Base-by-base conservation (phyloP, 352 stramenopile genomes). In the Bremia lactucae region DNA sequence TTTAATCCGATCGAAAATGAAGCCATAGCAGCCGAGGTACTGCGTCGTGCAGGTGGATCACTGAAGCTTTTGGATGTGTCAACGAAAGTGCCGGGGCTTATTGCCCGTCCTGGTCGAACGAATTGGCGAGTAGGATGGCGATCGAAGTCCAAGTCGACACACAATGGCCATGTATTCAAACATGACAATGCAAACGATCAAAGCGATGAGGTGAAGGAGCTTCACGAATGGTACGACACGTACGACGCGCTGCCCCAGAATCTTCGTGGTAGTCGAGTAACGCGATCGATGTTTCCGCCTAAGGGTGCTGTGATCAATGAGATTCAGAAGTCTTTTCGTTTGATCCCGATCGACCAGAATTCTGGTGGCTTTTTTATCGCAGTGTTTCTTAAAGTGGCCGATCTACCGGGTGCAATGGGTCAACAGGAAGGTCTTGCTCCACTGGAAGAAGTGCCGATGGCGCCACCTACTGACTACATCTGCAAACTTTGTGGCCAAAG, bases 1-100 rank as follows among this genome's bases (percentile, higher is more conserved):
- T 84, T 99, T 53, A 99, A 98, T 70, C 96, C 96, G 8, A 76
- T 98, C 8, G 96, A 99, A 71, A 87, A 99, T 65, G 96, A 99
- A 64, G 96, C 96, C 3, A 64, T 99, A n/a, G 94, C 99, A 9
- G 73, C 79, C 1, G 87, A 97, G 51, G 60, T 98, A 16, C 63
- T 99, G 36, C 77, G 95, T 36, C 75, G 80, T 20, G 65, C 83
- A 39, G 76, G 78, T 22, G 81, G 85, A 31, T 73, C 70, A 4
- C 66, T 98, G n/a, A 68, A 96, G 54, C 54, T 98, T 10, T 49
- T 97, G 20, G 85, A 98, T 37, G 80, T 83, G 8, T 72, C 69
- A 2, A 45, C 53, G 11, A 77, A 55, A 39, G 55, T 91, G 23
- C 72, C 78, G n/a, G 46, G 55, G 19, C 67, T 92, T 21, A 40